phyloP scores from a whole-genome alignment of 306 rosid species.

The Mimosa bimucronata region DNA sequence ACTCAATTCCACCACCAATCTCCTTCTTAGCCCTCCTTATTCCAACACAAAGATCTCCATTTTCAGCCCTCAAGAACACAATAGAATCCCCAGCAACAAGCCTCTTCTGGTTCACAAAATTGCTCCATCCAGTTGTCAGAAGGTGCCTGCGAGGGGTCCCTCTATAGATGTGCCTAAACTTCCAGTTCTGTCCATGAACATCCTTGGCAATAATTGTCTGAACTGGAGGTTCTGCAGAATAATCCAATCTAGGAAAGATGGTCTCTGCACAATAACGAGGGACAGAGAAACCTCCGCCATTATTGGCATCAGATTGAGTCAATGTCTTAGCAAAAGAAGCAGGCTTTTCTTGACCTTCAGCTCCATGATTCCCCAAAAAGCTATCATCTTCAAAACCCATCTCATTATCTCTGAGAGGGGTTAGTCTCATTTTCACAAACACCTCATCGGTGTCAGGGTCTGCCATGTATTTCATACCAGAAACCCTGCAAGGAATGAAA shows the following conservation, averaged over 20 bases:
- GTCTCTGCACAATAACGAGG: conserved; percentile 99
- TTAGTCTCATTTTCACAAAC: conserved; percentile 62
- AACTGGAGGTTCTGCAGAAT: conserved; percentile 84
- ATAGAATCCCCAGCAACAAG: conserved; percentile 98
- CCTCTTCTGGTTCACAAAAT: conserved; percentile 91
- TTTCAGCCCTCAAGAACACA: conserved; percentile 81
- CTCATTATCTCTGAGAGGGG: conserved; percentile 60
- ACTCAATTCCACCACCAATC: conserved; percentile 73
- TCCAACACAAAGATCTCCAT: conserved; percentile 94
- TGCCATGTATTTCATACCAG: conserved; percentile 79
- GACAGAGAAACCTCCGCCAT: conserved; percentile 97
- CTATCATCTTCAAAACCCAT: conserved; percentile 55
- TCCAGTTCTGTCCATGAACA: conserved; percentile 90
- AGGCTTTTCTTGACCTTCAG: conserved; percentile 59
- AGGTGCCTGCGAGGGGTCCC: conserved; percentile 99
- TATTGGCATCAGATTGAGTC: conserved; percentile 97
- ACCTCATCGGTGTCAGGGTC: conserved; percentile 92
- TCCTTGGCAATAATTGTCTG: conserved; percentile 87
- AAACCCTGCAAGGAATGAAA: conserved; percentile 62
- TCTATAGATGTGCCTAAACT: conserved; percentile 95
- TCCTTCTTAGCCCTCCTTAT: conserved; percentile 96
- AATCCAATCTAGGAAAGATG: conserved; percentile 84
- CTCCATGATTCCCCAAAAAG: conserved; percentile 45
- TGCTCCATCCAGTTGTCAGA: conserved; percentile 97
- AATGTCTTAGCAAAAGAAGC: conserved; percentile 87